Evolutionary conservation across 2,329 filamentous ascomycete genomes (phyloP).

Genomic region (Septoria linicola): DNA sequence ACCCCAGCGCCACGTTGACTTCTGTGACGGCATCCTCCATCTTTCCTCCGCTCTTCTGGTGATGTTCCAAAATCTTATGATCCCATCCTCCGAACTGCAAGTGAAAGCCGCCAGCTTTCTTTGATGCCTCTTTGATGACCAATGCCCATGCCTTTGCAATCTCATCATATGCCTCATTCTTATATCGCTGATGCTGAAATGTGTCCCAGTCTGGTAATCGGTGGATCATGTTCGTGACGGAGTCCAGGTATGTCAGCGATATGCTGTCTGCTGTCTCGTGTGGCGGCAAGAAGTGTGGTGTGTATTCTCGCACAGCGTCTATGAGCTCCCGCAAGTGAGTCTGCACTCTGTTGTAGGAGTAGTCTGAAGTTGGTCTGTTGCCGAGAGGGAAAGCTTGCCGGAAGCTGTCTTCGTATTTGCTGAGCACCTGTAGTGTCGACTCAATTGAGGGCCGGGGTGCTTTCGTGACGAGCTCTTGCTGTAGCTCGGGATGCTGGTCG

Average conservation of each 20-base stretch:
- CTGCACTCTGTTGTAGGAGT: slow-evolving; percentile 89
- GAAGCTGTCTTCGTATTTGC: slow-evolving; percentile 76
- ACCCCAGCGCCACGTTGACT: slow-evolving; percentile 69
- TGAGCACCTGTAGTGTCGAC: slow-evolving; percentile 75
- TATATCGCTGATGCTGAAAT: slow-evolving; percentile 84
- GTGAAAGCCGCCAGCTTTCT: slow-evolving; percentile 85
- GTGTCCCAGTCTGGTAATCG: slow-evolving; percentile 87
- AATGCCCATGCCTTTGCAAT: slow-evolving; percentile 90
- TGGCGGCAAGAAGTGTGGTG: slow-evolving; percentile 90
- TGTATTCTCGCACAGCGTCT: slow-evolving; percentile 90
- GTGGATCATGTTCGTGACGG: slow-evolving; percentile 86
- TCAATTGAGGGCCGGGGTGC: slow-evolving; percentile 84
- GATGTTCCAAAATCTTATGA: slow-evolving; percentile 79
- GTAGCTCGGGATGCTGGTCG: slow-evolving; percentile 82
- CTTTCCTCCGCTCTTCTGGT: slow-evolving; percentile 79
- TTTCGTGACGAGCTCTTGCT: slow-evolving; percentile 75
- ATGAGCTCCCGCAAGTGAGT: slow-evolving; percentile 76
- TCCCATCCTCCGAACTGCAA: slow-evolving; percentile 92
- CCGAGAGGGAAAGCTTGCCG: slow-evolving; percentile 80
- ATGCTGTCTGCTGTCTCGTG: slow-evolving; percentile 79
- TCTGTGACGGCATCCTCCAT: slow-evolving; percentile 77
- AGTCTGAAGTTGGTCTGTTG: slow-evolving; percentile 81
- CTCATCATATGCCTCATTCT: slow-evolving; percentile 94
- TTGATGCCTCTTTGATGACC: slow-evolving; percentile 86
- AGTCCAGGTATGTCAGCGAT: slow-evolving; percentile 84